These are phyloP conservation scores for Letharia columbiana DNA, from an alignment of 495 filamentous ascomycete species.

Conservation along the genomic window DNA sequence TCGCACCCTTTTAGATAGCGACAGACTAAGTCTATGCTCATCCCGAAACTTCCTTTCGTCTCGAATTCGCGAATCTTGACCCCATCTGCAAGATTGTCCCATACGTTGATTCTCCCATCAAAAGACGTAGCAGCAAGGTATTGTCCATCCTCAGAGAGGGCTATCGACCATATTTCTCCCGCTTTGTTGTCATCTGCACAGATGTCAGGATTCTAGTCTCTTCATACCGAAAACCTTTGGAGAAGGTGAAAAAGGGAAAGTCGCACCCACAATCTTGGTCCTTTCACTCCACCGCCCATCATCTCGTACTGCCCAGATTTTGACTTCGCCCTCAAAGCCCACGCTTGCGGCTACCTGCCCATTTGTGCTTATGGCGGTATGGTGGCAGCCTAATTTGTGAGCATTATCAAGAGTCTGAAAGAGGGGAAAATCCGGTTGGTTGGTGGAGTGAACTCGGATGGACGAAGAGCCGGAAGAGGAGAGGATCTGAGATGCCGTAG, in stretches of 20 bases:
- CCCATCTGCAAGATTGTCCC: conserved; percentile 53
- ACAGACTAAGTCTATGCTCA: conserved; percentile 71
- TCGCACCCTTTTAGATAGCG: background rate
- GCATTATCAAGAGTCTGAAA: conserved; percentile 64
- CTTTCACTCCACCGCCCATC: conserved; percentile 48
- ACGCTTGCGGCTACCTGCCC: conserved; percentile 68
- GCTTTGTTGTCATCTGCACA: conserved; percentile 40
- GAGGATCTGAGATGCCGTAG: conserved; percentile 66
- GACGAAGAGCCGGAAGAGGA: conserved; percentile 76
- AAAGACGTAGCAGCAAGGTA: conserved; percentile 75
- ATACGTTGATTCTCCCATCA: conserved; percentile 80
- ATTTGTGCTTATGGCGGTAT: conserved; percentile 60
- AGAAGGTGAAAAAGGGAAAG: conserved; percentile 18
- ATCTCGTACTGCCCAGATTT: conserved; percentile 57
- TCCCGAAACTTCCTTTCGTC: conserved; percentile 84
- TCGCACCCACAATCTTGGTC: conserved; percentile 38
- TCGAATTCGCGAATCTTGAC: conserved; percentile 66
- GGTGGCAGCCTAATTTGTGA: conserved; percentile 84
- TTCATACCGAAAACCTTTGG: background rate
- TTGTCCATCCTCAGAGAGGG: conserved; percentile 70
- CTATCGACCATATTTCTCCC: conserved; percentile 76
- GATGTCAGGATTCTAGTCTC: conserved; percentile 22
- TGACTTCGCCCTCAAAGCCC: conserved; percentile 80
- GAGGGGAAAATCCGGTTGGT: conserved; percentile 60
- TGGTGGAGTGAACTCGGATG: conserved; percentile 67